Percentiles rank a stretch among this genome's conserved stretches.
Evolutionary conservation across 2,329 filamentous ascomycete genomes (phyloP).

Genomic region (Verticillium isaacii): DNA sequence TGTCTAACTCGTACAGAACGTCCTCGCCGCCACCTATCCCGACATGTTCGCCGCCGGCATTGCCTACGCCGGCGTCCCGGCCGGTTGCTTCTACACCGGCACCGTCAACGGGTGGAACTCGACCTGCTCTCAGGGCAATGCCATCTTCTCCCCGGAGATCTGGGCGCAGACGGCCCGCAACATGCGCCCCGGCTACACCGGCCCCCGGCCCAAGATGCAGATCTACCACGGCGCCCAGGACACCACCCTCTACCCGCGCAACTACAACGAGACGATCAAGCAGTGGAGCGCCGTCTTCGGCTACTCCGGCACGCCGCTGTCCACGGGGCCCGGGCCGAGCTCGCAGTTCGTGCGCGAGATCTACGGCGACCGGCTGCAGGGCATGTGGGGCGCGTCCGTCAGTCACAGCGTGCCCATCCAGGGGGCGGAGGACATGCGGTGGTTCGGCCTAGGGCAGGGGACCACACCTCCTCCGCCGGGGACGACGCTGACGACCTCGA

Average conservation of each 20-base stretch:
- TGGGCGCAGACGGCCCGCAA: slow-evolving; percentile 42
- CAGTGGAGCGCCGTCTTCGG: slow-evolving; percentile 49
- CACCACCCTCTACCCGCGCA: slow-evolving; percentile 42
- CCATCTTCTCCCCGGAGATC: slow-evolving; percentile 33
- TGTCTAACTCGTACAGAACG: slow-evolving; percentile 23
- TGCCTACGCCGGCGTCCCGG: slow-evolving; percentile 37
- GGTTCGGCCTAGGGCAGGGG: slow-evolving; percentile 15
- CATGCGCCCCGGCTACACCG: slow-evolving; percentile 39
- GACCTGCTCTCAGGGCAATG: slow-evolving; percentile 42
- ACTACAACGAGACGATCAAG: slow-evolving; percentile 54
- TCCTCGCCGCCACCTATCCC: slow-evolving; percentile 41
- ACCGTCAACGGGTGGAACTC: slow-evolving; percentile 43
- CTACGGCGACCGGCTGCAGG: slow-evolving; percentile 25
- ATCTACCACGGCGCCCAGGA: slow-evolving; percentile 53
- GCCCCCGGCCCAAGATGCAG: slow-evolving; percentile 48
- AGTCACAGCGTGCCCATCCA: slow-evolving; percentile 26
- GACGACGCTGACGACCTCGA: background rate
- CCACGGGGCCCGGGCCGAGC: slow-evolving; percentile 21
- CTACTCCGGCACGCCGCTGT: slow-evolving; percentile 20
- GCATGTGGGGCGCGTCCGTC: slow-evolving; percentile 25
- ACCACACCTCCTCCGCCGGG: background rate
- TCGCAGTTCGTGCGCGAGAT: slow-evolving; percentile 23
- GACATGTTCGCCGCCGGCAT: slow-evolving; percentile 40
- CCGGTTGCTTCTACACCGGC: slow-evolving; percentile 38
- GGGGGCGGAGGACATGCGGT: slow-evolving; percentile 19